phyloP scores from a whole-genome alignment of 768 basidiomycete genomes.

The Paxillus rubicundulus region DNA sequence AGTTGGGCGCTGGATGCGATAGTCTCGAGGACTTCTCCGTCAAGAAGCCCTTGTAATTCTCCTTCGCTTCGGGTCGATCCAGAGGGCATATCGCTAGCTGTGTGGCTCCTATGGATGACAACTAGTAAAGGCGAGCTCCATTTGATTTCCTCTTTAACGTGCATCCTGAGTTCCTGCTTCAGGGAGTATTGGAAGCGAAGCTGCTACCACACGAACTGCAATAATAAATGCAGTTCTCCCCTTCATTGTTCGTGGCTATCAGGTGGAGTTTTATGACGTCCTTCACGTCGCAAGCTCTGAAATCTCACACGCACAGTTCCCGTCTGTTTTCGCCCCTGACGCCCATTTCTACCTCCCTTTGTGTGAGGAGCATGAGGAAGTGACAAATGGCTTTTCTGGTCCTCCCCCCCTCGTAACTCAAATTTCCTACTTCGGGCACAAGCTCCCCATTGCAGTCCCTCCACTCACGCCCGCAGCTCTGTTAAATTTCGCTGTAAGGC shows the following conservation, averaged over 20 bases:
- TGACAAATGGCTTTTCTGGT: conserved; percentile 27
- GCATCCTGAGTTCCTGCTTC: conserved; percentile 12
- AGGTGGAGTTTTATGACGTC: conserved; percentile 26
- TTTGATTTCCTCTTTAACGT: not conserved
- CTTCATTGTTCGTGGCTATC: conserved; percentile 41
- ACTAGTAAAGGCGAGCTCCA: conserved; percentile 35
- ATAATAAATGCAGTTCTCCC: conserved; percentile 36
- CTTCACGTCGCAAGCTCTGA: conserved; percentile 2
- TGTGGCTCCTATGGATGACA: conserved; percentile 51
- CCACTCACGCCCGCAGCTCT: conserved; percentile 40
- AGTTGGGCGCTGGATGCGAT: conserved; percentile 23
- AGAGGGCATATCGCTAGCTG: conserved; percentile 37
- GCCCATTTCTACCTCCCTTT: conserved; percentile 42
- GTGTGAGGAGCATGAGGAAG: conserved; percentile 24
- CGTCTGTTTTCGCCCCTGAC: conserved; percentile 44
- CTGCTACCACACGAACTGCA: conserved; percentile 21
- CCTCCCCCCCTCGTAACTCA: conserved; percentile 32
- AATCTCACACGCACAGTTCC: conserved; percentile 31
- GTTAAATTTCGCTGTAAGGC: conserved; percentile 34
- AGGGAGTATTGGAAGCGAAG: conserved; percentile 37
- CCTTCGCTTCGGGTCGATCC: conserved; percentile 29
- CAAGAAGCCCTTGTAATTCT: not conserved
- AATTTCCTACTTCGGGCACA: conserved; percentile 41
- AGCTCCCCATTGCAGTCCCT: conserved; percentile 41
- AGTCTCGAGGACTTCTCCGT: conserved; percentile 9